Base-by-base conservation (phyloP, 1,284 basidiomycete species). In the Austroboletus novae-zelandiae region DNA sequence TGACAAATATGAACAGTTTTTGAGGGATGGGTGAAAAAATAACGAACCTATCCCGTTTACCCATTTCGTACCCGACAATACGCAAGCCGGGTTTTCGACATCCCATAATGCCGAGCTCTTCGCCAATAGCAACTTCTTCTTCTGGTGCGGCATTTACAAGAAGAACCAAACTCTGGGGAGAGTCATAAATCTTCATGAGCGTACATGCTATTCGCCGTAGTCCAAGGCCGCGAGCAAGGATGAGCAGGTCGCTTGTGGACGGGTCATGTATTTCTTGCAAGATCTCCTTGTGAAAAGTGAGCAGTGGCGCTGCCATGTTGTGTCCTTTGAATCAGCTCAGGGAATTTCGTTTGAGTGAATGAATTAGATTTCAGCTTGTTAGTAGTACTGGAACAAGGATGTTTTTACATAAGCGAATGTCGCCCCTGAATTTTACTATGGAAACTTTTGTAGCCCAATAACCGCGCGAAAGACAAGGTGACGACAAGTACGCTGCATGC, bases 31-130 rank as follows among this genome's bases (percentile, higher is more conserved):
- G 8, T n/a, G 32, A 27, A 25, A 29, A 14, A 23, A 39, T 17
- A 40, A 45, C 64, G 23, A 17, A 92, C 90, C 93, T 78, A 44
- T 94, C 87, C 64, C 86, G 87, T 57, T 83, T 86, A 7, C 74
- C 79, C 65, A 87, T 91, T 66, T 98, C 94, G 64, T 94, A 91
- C 0, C 83, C 86, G 4, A 99, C 82, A 11, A 89, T 79, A 14
- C 93, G 78, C 51, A 99, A 73, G 0, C 94, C 93, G 0, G 93
- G 94, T 59, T 84, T 87, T 53, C 90, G 75, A 55, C 92, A 94
- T 2, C 95, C 94, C 80, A 97, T 89, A 20, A 94, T 85, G 0
- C 91, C 89, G 9, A 99, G 78, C 64, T 97, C 92, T 60, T 98
- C 94, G 0, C 92, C 93, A 36, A 99, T 90, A 1, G 89, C 92